Percentiles rank a stretch among this genome's conserved stretches.
These are phyloP conservation scores for Phytophthora tentaculata DNA, from an alignment of 352 stramenopile genomes.

Conservation along the genomic window DNA sequence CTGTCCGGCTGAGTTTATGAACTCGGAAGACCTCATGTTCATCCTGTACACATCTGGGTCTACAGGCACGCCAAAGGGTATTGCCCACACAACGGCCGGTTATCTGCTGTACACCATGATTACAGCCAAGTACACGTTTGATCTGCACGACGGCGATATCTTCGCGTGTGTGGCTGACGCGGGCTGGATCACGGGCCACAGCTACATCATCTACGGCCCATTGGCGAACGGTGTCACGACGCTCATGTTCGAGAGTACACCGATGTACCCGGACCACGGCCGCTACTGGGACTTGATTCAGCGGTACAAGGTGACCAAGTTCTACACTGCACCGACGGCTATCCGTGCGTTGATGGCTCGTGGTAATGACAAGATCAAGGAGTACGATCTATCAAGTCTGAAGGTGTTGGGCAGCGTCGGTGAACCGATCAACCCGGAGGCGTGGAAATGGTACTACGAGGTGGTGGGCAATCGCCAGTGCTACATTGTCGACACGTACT, in stretches of 20 bases:
- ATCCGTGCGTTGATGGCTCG: constrained; percentile 98
- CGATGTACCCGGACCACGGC: constrained; percentile 94
- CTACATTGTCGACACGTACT: constrained; percentile 97
- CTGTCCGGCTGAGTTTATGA: constrained; percentile 95
- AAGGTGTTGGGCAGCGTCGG: constrained; percentile 96
- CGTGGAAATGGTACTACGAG: constrained; percentile 97
- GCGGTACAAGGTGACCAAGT: constrained; percentile 96
- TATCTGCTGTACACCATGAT: constrained; percentile 95
- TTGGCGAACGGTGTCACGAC: constrained; percentile 96
- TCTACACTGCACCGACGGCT: constrained; percentile 94
- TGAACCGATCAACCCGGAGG: constrained; percentile 98
- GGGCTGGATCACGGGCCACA: constrained; percentile 98
- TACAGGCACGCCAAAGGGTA: constrained; percentile 95
- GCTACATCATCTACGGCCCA: constrained; percentile 97
- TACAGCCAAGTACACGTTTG: constrained; percentile 94
- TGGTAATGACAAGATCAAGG: constrained; percentile 89
- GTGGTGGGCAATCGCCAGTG: constrained; percentile 87
- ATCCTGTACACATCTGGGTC: constrained; percentile 98
- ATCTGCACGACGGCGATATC: constrained; percentile 92
- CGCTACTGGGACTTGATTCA: constrained; percentile 98
- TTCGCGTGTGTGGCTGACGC: constrained; percentile 95
- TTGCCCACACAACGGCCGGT: constrained; percentile 95
- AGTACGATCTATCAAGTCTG: constrained; percentile 73
- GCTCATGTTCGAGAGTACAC: constrained; percentile 98
- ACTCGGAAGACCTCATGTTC: constrained; percentile 96